Evolutionary conservation across 371 early-diverging fungal genomes (phyloP), one percentile per base, ranked within the genome.

Genomic region (Parasitella parasitica): DNA sequence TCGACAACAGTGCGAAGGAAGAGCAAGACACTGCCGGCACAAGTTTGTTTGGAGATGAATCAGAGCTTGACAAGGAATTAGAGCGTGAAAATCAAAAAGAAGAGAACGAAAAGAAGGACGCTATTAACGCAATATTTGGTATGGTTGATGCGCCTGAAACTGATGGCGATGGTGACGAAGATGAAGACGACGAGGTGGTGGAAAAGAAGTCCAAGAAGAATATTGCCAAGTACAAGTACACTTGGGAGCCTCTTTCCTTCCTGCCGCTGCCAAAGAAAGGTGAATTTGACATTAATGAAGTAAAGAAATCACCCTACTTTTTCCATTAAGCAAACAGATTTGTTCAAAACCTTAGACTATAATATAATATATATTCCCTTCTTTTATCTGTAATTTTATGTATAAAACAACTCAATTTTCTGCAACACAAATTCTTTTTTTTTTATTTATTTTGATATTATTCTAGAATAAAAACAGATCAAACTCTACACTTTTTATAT

Each of bases 291-390:
- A 83, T 97, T 53, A 70, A 80, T 36, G 69, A 84, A 63, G 97
- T 97, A 4, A 82, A 79, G 57, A 81, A 91, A 38, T 91, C 93
- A 52, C 82, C 78, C 24, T 98, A 97, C 80, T 98, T 98, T 63
- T 98, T 98, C 86, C 88, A 90, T 54, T 93, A 81, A 62, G 15
- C 41, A 28, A 50, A 28, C 30, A 50, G 4, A n/a, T n/a, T n/a
- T n/a, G n/a, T 32, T 11, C 32, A 32, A 32, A 22, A 46, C 18
- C 24, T 22, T 46, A 46, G 46, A 46, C 46, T 46, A 46, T n/a
- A n/a, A n/a, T n/a, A n/a, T n/a, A n/a, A n/a, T 46, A 46, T 46
- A 43, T 46, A 46, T 46, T 46, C 46, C 46, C 46, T 13, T 46
- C 20, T 22, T 24, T 46, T 46, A 46, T 46, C 24, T 46, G 46